These are phyloP conservation scores for Aspergillus terreus DNA, from an alignment of 2,329 filamentous ascomycete species.

Conservation along the genomic window DNA sequence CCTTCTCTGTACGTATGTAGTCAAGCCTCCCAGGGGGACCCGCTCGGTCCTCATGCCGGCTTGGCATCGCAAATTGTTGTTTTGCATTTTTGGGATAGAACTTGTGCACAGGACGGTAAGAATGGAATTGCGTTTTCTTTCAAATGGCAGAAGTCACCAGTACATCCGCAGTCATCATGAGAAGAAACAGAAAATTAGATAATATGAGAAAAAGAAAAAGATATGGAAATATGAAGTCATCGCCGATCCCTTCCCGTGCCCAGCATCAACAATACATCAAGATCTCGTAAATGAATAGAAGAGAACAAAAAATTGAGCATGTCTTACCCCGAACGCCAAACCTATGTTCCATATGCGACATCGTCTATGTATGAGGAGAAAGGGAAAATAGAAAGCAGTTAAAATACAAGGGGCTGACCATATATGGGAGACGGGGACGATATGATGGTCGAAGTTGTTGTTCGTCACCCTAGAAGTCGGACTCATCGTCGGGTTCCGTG, in stretches of 20 bases:
- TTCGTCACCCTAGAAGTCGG: constrained; percentile 21
- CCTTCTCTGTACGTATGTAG: neutral
- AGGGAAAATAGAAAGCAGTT: constrained; percentile 4
- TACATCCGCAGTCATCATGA: neutral
- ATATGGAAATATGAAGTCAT: neutral
- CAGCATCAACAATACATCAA: neutral
- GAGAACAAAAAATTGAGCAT: constrained; percentile 1
- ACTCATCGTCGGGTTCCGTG: constrained; percentile 35
- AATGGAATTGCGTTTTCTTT: neutral
- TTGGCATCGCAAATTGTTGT: neutral
- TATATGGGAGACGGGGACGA: constrained; percentile 2
- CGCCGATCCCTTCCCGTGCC: neutral
- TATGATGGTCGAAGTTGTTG: neutral
- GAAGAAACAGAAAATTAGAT: neutral
- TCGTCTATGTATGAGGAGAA: constrained; percentile 12
- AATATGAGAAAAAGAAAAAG: neutral
- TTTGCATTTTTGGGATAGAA: neutral
- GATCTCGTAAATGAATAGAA: neutral
- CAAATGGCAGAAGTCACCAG: neutral
- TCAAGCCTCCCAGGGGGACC: constrained; percentile 4
- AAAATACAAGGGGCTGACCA: constrained; percentile 15
- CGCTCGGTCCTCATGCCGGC: constrained; percentile 7
- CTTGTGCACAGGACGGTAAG: neutral
- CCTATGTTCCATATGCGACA: constrained; percentile 17
- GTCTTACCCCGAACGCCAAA: constrained; percentile 18